phyloP scores from a whole-genome alignment of 257 asterid species.

The Solanum gandarillasii region DNA sequence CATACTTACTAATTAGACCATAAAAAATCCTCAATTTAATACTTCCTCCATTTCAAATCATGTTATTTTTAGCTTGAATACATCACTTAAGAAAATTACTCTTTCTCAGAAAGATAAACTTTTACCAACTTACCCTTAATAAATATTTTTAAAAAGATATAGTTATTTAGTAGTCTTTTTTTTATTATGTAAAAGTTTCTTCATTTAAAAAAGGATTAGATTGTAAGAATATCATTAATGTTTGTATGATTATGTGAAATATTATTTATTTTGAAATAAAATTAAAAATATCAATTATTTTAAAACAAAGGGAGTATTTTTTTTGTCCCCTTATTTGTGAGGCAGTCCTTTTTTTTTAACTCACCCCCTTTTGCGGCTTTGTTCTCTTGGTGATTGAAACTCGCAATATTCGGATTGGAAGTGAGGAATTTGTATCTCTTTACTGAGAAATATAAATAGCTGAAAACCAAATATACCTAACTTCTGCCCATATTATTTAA shows the following conservation, averaged over 20 bases:
- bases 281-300: too few species aligned
- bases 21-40: neutral
- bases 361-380: too few species aligned
- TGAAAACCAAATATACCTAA: neutral
- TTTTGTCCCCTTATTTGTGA: neutral
- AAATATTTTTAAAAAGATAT: too few species aligned
- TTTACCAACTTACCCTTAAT: neutral
- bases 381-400: too few species aligned
- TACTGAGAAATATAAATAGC: neutral
- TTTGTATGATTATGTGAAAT: neutral
- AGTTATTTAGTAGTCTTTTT: neutral
- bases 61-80: neutral
- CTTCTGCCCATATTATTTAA: neutral
- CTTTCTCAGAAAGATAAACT: neutral
- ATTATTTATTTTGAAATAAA: too few species aligned
- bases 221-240: too few species aligned
- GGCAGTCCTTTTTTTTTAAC: neutral
- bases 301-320: neutral
- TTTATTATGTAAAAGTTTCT: neutral
- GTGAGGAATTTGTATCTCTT: neutral
- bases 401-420: too few species aligned
- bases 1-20: neutral
- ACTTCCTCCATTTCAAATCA: neutral
- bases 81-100: neutral
- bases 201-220: too few species aligned